Percentiles rank a stretch among this genome's conserved stretches.
Evolutionary conservation across 139 green algal genomes (phyloP).

Genomic region (Chlorella sp.): DNA sequence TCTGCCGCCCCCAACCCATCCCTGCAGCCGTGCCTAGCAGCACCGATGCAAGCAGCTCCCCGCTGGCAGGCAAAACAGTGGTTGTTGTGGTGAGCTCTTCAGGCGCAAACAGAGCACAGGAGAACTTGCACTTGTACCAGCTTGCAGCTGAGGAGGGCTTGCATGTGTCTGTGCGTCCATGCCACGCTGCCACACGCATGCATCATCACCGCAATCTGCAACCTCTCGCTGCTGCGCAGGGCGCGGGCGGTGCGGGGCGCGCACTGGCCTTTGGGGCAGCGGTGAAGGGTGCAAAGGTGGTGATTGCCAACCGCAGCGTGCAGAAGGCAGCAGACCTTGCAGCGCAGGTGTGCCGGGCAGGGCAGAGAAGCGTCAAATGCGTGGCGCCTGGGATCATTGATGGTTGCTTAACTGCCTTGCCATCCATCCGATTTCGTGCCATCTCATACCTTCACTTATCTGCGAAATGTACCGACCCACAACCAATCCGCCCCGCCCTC

Average conservation of each 20-base stretch:
- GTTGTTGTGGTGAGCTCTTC: conserved; percentile 75
- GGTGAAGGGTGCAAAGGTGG: conserved; percentile 56
- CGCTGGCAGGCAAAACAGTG: conserved; percentile 80
- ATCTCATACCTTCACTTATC: no score
- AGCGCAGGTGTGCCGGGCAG: not conserved
- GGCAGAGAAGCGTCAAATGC: not conserved
- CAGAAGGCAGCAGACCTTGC: conserved; percentile 74
- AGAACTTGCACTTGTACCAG: no score
- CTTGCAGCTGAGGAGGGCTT: no score
- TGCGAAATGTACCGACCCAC: no score
- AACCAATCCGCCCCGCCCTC: not conserved
- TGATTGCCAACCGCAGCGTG: conserved; percentile 83
- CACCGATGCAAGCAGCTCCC: conserved; percentile 27
- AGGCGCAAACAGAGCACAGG: no score
- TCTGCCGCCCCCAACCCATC: no score
- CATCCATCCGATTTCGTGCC: no score
- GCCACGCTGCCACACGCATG: no score
- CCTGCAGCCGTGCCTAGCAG: not conserved
- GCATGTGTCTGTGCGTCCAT: no score
- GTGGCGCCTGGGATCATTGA: no score
- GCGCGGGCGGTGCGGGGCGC: conserved; percentile 91
- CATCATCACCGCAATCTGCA: no score
- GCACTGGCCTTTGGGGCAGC: conserved; percentile 94
- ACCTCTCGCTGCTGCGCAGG: conserved; percentile 17
- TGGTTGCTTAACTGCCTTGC: no score